Evolutionary conservation across 1,284 basidiomycete species (phyloP).

Genomic region (Heterobasidion occidentale): DNA sequence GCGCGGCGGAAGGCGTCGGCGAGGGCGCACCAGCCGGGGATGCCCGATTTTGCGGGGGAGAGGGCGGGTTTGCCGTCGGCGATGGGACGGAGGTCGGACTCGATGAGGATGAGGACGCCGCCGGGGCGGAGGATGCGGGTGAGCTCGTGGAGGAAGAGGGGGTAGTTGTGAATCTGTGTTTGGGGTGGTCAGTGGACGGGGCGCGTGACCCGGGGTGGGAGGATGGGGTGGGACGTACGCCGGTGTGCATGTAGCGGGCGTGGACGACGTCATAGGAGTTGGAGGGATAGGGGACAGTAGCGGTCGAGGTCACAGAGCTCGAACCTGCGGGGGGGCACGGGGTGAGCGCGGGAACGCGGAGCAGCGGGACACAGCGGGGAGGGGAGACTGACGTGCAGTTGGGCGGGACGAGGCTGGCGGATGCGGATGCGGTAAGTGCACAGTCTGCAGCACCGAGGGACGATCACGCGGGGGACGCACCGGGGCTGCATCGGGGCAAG

Average conservation of each 20-base stretch:
- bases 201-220: slow-evolving; percentile 18
- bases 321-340: slow-evolving; percentile 33
- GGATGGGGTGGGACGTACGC: slow-evolving; percentile 33
- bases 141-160: slow-evolving; percentile 49
- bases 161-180: slow-evolving; percentile 50
- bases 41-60: slow-evolving; percentile 23
- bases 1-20: slow-evolving; percentile 53
- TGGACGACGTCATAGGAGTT: slow-evolving; percentile 59
- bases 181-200: slow-evolving; percentile 20
- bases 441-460: background rate
- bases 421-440: background rate
- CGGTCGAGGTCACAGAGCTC: slow-evolving; percentile 60
- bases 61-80: slow-evolving; percentile 33
- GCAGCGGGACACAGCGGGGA: background rate
- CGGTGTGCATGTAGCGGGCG: slow-evolving; percentile 55
- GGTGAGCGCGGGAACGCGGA: background rate
- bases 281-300: slow-evolving; percentile 51
- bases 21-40: slow-evolving; percentile 50
- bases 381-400: slow-evolving; percentile 50
- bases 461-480: slow-evolving; percentile 26
- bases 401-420: slow-evolving; percentile 47
- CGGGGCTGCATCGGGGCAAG: slow-evolving; percentile 61
- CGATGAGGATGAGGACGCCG: slow-evolving; percentile 59
- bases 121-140: slow-evolving; percentile 59
- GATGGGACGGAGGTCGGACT: slow-evolving; percentile 44